These are phyloP conservation scores for Ploettnerulaceae sp. DNA, from an alignment of 2,329 filamentous ascomycete genomes.

Conservation along the genomic window DNA sequence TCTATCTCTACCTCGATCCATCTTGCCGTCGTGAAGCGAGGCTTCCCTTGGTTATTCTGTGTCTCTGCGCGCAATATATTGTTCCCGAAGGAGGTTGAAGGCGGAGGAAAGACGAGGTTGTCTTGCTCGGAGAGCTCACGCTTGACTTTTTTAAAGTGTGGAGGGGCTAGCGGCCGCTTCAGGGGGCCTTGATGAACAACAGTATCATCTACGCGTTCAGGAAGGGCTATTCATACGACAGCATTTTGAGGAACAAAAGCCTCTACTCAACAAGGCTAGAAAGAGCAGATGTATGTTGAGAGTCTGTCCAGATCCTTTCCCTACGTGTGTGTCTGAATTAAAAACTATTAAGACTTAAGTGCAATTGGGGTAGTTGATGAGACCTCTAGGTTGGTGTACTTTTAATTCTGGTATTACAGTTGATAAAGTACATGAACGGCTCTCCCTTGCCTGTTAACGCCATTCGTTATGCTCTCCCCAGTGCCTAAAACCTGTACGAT, in stretches of 20 bases:
- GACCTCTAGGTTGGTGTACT: background rate
- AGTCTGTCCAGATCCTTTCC: too few species aligned
- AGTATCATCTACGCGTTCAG: too few species aligned
- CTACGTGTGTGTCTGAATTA: too few species aligned
- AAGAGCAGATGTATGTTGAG: too few species aligned
- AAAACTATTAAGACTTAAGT: too few species aligned
- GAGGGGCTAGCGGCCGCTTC: conserved; percentile 8
- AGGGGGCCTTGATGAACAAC: too few species aligned
- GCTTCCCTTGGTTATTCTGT: background rate
- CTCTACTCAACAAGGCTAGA: too few species aligned
- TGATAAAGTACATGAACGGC: conserved; percentile 12
- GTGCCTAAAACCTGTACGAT: conserved; percentile 29
- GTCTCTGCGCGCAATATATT: background rate
- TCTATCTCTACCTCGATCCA: conserved; percentile 39
- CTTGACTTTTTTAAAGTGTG: conserved; percentile 1
- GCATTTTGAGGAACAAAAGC: too few species aligned
- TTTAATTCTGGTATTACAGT: conserved; percentile 20
- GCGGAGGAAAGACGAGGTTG: background rate
- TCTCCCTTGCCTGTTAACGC: conserved; percentile 7
- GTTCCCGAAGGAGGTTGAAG: background rate
- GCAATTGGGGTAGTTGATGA: background rate
- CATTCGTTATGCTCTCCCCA: conserved; percentile 3
- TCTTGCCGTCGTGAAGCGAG: conserved; percentile 9
- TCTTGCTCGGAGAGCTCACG: background rate
- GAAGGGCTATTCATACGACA: too few species aligned